phyloP scores from a whole-genome alignment of 208 protist species.

The Wallacemonas sp. region DNA sequence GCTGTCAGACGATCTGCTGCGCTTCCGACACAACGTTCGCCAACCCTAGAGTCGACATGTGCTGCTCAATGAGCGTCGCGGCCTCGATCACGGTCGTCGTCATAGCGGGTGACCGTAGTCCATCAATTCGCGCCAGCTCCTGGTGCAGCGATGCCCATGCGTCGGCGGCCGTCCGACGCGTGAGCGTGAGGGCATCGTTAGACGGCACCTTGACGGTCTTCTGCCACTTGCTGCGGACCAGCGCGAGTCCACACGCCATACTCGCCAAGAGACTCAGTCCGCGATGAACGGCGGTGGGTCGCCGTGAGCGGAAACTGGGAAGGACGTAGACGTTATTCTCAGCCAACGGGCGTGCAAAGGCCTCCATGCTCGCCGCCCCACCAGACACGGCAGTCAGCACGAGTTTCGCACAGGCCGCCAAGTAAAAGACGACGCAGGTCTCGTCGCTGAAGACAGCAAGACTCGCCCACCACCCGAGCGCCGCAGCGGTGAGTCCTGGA shows the following conservation, averaged over 20 bases:
- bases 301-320: neutral
- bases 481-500: neutral
- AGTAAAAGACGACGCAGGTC: slow-evolving; percentile 1
- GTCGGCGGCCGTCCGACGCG: neutral
- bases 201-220: slow-evolving; percentile 12
- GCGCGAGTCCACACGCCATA: slow-evolving; percentile 17
- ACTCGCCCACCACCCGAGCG: slow-evolving; percentile 37
- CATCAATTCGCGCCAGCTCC: neutral
- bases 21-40: no score
- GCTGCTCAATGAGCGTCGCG: no score
- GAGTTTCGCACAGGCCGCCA: neutral
- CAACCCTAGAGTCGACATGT: no score
- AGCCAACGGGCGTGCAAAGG: neutral
- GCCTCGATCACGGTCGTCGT: neutral
- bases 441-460: slow-evolving; percentile 32
- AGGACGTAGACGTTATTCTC: slow-evolving; percentile 3
- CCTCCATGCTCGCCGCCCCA: neutral
- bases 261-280: neutral
- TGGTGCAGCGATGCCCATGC: neutral
- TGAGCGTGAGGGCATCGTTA: slow-evolving; percentile 20
- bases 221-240: slow-evolving; percentile 14
- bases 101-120: neutral
- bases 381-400: neutral
- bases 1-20: no score
- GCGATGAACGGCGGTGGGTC: neutral